Conservation (phyloP, 140 eudicot genomes). For the Anethum foeniculum region DNA sequence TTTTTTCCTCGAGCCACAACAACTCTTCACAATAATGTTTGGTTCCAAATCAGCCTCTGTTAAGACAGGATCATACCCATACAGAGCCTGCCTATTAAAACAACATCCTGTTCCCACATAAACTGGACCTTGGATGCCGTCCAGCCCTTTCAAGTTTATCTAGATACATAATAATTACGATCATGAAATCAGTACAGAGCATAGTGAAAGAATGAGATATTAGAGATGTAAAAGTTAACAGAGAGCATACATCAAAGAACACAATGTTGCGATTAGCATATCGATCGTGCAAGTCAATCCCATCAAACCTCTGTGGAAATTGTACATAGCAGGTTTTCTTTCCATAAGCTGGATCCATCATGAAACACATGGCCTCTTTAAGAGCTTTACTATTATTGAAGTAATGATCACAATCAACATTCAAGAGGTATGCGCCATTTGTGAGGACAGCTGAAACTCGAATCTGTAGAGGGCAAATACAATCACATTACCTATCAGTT, state of each 20-base stretch:
- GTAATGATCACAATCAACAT: conserved; percentile 95
- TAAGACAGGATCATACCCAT: conserved; percentile 54
- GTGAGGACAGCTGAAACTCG: conserved; percentile 90
- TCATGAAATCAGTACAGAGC: not conserved
- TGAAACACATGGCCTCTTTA: conserved; percentile 88
- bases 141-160: conserved; percentile 63
- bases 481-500: not conserved
- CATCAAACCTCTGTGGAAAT: conserved; percentile 85
- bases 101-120: conserved; percentile 67
- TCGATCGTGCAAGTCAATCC: conserved; percentile 81
- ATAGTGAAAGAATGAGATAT: not conserved
- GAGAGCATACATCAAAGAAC: conserved; percentile 64
- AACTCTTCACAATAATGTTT: conserved; percentile 40
- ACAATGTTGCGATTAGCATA: conserved; percentile 86
- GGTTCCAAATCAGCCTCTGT: conserved; percentile 57
- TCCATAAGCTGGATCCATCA: conserved; percentile 85
- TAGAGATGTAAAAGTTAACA: not conserved
- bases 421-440: conserved; percentile 73
- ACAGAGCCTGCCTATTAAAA: conserved; percentile 61
- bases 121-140: conserved; percentile 61
- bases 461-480: conserved; percentile 38
- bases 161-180: not conserved
- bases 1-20: conserved; percentile 58
- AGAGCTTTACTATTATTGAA: conserved; percentile 78
- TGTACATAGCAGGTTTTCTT: conserved; percentile 70